Conservation (phyloP, 805 yeast genomes). For the Yarrowia sp. region DNA sequence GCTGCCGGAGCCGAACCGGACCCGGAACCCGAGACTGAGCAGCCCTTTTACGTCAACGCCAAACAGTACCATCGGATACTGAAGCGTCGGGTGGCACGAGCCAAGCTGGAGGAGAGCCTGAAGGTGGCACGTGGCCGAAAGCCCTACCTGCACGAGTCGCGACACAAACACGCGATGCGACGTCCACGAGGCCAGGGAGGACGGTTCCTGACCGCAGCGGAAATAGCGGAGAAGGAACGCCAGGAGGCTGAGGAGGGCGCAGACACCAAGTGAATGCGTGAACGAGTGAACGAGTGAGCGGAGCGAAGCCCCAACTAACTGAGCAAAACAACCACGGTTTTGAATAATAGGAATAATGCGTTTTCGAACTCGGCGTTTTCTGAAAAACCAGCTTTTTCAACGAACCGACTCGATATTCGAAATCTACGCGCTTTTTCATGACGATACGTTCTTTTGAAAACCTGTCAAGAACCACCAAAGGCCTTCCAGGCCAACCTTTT, state of each 20-base stretch:
- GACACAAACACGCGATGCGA: constrained; percentile 99
- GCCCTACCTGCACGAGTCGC: constrained; percentile 92
- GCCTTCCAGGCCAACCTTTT: not conserved
- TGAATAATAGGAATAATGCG: no score
- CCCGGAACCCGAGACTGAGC: constrained; percentile 48
- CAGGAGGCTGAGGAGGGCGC: constrained; percentile 36
- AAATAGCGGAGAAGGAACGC: constrained; percentile 58
- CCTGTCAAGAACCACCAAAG: no score
- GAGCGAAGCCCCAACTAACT: no score
- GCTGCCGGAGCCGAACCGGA: constrained; percentile 9
- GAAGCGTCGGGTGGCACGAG: constrained; percentile 90
- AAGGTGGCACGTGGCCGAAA: constrained; percentile 85
- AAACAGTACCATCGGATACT: constrained; percentile 94
- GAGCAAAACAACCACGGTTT: no score
- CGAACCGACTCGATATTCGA: no score
- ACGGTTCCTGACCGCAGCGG: constrained; percentile 90
- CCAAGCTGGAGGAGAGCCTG: constrained; percentile 83
- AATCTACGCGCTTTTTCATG: no score
- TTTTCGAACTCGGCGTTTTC: no score
- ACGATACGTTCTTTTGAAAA: no score
- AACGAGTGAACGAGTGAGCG: no score
- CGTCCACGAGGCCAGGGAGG: constrained; percentile 99
- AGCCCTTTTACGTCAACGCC: constrained; percentile 96
- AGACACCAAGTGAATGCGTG: not conserved
- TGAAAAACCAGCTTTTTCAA: constrained; percentile 7